Conservation (phyloP, 192 early-diverging fungal species). For the Gonapodya prolifera region DNA sequence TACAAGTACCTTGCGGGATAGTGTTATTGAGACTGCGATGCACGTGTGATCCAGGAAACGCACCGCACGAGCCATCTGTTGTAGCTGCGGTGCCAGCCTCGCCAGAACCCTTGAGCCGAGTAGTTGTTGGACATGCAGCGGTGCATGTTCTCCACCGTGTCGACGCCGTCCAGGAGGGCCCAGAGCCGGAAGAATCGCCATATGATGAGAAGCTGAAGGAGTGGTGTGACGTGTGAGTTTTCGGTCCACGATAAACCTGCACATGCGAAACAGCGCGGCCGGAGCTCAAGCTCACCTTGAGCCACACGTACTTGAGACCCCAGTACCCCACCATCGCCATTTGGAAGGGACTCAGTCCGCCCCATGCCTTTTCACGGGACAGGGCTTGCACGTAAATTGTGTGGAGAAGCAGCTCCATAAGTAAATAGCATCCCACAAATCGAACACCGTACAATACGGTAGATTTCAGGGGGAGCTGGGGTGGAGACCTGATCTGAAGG, state of each 20-base stretch:
- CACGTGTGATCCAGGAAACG: conserved; percentile 4
- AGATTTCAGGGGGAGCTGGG: not conserved
- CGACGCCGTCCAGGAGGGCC: conserved; percentile 84
- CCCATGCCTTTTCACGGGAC: conserved; percentile 75
- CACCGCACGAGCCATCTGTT: conserved; percentile 83
- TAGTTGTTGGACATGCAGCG: conserved; percentile 96
- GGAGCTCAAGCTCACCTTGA: conserved; percentile 60
- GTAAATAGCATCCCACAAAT: conserved; percentile 42
- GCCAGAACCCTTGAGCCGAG: conserved; percentile 86
- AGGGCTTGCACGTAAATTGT: conserved; percentile 82
- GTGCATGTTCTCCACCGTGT: conserved; percentile 87
- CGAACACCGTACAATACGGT: conserved; percentile 51
- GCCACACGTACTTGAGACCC: conserved; percentile 84
- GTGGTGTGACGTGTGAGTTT: not conserved
- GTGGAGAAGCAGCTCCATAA: conserved; percentile 87
- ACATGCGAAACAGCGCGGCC: too few species aligned
- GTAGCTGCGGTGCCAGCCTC: conserved; percentile 88
- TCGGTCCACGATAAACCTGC: too few species aligned
- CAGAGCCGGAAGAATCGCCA: conserved; percentile 97
- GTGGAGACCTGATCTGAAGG: not conserved
- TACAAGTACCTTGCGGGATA: conserved; percentile 65
- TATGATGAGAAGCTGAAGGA: conserved; percentile 64
- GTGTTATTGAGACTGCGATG: conserved; percentile 7
- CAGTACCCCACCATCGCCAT: conserved; percentile 80
- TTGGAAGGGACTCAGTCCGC: conserved; percentile 60